A percentile compares a stretch with the other conserved stretches of the same genome.
Conservation (phyloP, 2,329 filamentous ascomycete species). For the Alternaria sp. region DNA sequence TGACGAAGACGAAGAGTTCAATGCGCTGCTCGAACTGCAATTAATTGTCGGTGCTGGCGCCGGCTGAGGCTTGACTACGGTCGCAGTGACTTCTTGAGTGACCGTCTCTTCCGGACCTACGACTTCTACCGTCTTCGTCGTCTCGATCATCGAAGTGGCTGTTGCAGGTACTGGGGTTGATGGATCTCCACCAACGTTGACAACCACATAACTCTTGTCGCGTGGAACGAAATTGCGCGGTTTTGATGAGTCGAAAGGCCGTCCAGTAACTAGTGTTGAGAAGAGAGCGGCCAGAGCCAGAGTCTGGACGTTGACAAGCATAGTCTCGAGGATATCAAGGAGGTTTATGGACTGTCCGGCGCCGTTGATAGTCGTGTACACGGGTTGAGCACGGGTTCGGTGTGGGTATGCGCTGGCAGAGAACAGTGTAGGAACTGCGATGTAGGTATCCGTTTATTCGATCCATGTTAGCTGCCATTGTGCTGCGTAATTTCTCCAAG, state of each 20-base stretch:
- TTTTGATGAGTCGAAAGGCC: conserved; percentile 38
- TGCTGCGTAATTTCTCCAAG: conserved; percentile 31
- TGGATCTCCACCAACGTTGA: conserved; percentile 53
- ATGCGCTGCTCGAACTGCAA: conserved; percentile 24
- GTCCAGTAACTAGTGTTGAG: conserved; percentile 33
- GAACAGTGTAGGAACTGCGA: conserved; percentile 16
- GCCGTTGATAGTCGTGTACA: conserved; percentile 20
- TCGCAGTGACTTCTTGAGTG: conserved; percentile 38
- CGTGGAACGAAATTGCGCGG: conserved; percentile 32
- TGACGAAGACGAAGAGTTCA: conserved; percentile 11
- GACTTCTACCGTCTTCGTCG: conserved; percentile 41
- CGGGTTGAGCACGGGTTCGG: conserved; percentile 18
- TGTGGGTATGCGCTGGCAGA: conserved; percentile 21
- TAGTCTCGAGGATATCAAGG: conserved; percentile 28
- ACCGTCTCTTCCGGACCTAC: conserved; percentile 34
- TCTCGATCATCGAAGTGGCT: conserved; percentile 35
- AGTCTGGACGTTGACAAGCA: conserved; percentile 38
- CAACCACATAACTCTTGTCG: conserved; percentile 49
- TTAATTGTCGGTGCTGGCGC: conserved; percentile 24
- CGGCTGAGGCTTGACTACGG: conserved; percentile 23
- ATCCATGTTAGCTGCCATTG: conserved; percentile 24
- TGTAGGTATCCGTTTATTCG: conserved; percentile 29
- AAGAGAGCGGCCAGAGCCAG: conserved; percentile 34
- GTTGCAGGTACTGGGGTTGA: conserved; percentile 31
- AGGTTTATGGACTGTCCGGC: conserved; percentile 15